These are phyloP conservation scores for Cladorrhinum samala DNA, from an alignment of 495 filamentous ascomycete species.

Conservation along the genomic window DNA sequence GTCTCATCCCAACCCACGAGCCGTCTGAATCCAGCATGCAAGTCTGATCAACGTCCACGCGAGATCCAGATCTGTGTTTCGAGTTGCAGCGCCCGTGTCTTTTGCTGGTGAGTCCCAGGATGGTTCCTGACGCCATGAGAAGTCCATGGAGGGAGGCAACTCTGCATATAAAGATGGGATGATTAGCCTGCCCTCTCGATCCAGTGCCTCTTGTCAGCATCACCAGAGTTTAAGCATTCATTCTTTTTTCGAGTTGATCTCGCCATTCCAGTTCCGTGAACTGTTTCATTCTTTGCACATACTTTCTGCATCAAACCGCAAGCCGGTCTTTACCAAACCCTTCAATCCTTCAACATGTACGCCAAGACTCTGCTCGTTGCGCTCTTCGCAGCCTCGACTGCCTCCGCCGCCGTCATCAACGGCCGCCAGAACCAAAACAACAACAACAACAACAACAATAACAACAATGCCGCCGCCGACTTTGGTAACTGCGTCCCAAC, in stretches of 20 bases:
- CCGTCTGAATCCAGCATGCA: not conserved
- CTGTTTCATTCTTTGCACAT: slow-evolving; percentile 21
- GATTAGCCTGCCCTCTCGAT: no score
- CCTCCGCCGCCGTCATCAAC: slow-evolving; percentile 23
- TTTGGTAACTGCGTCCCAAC: slow-evolving; percentile 52
- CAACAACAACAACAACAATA: slow-evolving; percentile 28
- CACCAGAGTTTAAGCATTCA: slow-evolving; percentile 2
- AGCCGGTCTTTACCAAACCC: slow-evolving; percentile 25
- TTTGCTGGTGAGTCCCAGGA: no score
- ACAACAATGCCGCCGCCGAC: slow-evolving; percentile 33
- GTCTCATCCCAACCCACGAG: not conserved
- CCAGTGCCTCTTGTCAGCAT: no score
- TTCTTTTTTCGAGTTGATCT: slow-evolving; percentile 26
- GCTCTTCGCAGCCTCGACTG: slow-evolving; percentile 24
- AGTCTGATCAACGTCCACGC: slow-evolving; percentile 3
- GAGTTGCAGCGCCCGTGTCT: not conserved
- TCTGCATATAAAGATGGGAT: not conserved
- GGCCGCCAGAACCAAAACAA: slow-evolving; percentile 34
- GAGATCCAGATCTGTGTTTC: slow-evolving; percentile 4
- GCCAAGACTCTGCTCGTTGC: slow-evolving; percentile 25
- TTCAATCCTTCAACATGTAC: slow-evolving; percentile 22
- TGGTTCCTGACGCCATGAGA: no score
- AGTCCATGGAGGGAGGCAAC: not conserved
- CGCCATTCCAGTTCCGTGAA: slow-evolving; percentile 24
- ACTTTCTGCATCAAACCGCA: slow-evolving; percentile 15